Evolutionary conservation across 768 basidiomycete genomes (phyloP).

Genomic region (Podaxis carcinomalis): DNA sequence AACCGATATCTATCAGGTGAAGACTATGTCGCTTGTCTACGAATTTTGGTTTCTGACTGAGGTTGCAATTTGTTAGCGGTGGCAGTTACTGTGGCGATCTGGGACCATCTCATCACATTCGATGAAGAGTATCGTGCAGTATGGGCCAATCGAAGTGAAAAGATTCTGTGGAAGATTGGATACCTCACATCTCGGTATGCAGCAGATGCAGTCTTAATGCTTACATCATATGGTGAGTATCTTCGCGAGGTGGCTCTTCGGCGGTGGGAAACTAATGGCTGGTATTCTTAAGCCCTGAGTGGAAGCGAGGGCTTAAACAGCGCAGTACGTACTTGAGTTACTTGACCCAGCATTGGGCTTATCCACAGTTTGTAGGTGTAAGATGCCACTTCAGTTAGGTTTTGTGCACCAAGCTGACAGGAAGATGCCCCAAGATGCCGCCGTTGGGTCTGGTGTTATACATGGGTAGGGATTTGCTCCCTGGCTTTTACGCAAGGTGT

Average conservation of each 20-base stretch:
- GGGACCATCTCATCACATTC: constrained; percentile 8
- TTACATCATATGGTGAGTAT: constrained; percentile 2
- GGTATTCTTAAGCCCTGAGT: neutral
- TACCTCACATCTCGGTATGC: neutral
- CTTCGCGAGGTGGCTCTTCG: neutral
- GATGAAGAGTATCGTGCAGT: constrained; percentile 4
- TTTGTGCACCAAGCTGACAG: neutral
- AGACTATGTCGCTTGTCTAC: neutral
- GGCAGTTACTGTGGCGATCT: neutral
- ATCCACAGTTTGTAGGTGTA: neutral
- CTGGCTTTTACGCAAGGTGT: neutral
- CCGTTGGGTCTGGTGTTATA: neutral
- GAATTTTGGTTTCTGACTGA: neutral
- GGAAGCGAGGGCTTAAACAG: neutral
- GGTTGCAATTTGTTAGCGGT: neutral
- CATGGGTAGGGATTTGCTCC: neutral
- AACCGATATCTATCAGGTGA: neutral
- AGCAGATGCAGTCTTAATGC: neutral
- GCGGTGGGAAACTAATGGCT: neutral
- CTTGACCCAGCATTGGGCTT: neutral
- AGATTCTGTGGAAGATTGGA: neutral
- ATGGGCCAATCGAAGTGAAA: neutral
- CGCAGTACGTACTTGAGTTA: neutral
- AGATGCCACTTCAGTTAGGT: neutral
- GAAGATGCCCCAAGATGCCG: neutral